These are phyloP conservation scores for Strobilomyces confusus DNA, from an alignment of 768 basidiomycete species.

Conservation along the genomic window DNA sequence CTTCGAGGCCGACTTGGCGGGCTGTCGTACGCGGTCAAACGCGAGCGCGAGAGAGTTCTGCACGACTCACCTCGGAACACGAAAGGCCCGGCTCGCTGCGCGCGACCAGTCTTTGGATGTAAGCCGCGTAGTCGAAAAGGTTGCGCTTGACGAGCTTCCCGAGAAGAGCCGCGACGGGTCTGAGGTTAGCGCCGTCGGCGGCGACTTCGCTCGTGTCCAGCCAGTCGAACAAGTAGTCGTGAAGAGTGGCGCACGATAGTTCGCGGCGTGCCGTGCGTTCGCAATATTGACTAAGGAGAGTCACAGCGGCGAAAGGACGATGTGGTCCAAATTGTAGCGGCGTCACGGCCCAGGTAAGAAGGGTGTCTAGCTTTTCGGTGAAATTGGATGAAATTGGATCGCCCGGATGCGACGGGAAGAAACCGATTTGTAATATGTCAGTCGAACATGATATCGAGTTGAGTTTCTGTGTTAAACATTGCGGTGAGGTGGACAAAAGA, in stretches of 20 bases:
- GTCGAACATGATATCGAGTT: constrained; percentile 72
- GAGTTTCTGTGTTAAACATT: constrained; percentile 47
- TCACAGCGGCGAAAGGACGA: constrained; percentile 69
- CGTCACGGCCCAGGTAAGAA: constrained; percentile 80
- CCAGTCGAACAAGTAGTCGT: constrained; percentile 81
- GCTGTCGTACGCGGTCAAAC: constrained; percentile 4
- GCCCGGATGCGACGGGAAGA: constrained; percentile 47
- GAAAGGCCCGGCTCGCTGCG: constrained; percentile 66
- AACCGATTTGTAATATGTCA: constrained; percentile 52
- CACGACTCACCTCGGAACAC: constrained; percentile 43
- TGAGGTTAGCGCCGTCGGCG: constrained; percentile 50
- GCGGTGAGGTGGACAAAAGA: neutral
- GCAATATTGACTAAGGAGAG: constrained; percentile 61
- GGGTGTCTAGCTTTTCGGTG: constrained; percentile 64
- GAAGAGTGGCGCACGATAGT: constrained; percentile 56
- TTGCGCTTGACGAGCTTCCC: constrained; percentile 68
- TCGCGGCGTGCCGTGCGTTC: constrained; percentile 63
- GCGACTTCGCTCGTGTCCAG: constrained; percentile 64
- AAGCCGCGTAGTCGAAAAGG: constrained; percentile 69
- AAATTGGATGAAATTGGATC: constrained; percentile 42
- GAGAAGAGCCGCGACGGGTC: constrained; percentile 61
- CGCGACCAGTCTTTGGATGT: constrained; percentile 78
- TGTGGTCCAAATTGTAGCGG: constrained; percentile 81
- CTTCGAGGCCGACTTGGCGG: constrained; percentile 39
- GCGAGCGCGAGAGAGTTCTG: neutral